Conservation (phyloP, 495 filamentous ascomycete genomes). For the Coniosporium apollinis region DNA sequence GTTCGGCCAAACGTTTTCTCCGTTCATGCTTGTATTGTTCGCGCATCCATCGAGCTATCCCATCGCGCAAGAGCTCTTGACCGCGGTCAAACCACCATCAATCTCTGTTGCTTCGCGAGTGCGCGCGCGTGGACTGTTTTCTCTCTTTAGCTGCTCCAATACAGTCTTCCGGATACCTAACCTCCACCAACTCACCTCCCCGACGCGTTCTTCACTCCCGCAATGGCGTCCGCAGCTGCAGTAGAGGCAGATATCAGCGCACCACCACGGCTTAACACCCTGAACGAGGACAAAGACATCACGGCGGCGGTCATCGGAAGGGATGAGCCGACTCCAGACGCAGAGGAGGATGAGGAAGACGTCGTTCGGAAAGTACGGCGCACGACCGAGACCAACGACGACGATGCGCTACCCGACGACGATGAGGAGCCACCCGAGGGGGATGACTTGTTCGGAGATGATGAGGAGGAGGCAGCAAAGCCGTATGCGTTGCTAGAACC, state of each 20-base stretch:
- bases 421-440: conserved; percentile 4
- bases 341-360: conserved; percentile 14
- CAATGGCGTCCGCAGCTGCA: conserved; percentile 18
- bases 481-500: too few relatives aligned
- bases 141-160: too few relatives aligned
- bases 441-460: conserved; percentile 13
- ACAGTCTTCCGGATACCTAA: too few relatives aligned
- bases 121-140: too few relatives aligned
- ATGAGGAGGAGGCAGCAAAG: conserved; percentile 7
- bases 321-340: conserved; percentile 8
- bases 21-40: conserved; percentile 2
- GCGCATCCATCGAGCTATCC: conserved; percentile 8
- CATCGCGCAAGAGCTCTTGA: too few relatives aligned
- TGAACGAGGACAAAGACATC: conserved; percentile 13
- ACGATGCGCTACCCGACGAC: conserved; percentile 4
- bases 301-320: conserved; percentile 8
- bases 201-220: too few relatives aligned
- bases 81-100: too few relatives aligned
- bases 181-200: too few relatives aligned
- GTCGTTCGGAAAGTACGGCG: not conserved
- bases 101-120: too few relatives aligned
- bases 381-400: conserved; percentile 2
- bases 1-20: too few relatives aligned
- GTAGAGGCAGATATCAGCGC: conserved; percentile 10
- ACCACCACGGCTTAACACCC: conserved; percentile 11